phyloP scores from a whole-genome alignment of 257 asterid species.

The Solanum bulbocastanum region DNA sequence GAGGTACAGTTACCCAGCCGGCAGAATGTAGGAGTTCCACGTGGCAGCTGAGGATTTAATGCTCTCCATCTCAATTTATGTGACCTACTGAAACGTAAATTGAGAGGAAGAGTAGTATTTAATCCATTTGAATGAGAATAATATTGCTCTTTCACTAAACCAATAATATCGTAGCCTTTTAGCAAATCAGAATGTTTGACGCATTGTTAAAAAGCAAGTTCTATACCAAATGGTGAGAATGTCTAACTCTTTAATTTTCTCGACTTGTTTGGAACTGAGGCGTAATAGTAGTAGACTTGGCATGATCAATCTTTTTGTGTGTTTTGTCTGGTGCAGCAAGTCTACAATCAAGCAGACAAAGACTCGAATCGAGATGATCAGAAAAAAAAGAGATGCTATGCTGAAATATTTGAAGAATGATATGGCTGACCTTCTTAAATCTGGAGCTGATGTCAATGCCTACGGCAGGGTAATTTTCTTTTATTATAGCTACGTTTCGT shows the following conservation, averaged over 20 bases:
- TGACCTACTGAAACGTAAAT: background rate
- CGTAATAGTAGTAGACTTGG: background rate
- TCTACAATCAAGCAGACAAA: conserved; percentile 44
- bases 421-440: conserved; percentile 57
- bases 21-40: background rate
- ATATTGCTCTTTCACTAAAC: background rate
- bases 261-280: background rate
- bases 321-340: conserved; percentile 35
- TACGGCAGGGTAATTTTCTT: conserved; percentile 49
- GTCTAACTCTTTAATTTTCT: background rate
- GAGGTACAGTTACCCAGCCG: background rate
- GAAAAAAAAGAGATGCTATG: conserved; percentile 67
- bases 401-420: conserved; percentile 68
- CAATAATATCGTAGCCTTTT: background rate
- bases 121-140: background rate
- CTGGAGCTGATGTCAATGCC: conserved; percentile 49
- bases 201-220: conserved; percentile 57
- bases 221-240: conserved; percentile 49
- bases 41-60: background rate
- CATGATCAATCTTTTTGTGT: background rate
- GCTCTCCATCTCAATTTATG: background rate
- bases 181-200: conserved; percentile 37
- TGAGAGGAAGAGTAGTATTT: background rate
- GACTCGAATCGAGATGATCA: conserved; percentile 48
- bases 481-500: background rate